A percentile compares a stretch with the other conserved stretches of the same genome.
These are phyloP conservation scores for Magnolia sinica DNA, from an alignment of 164 flowering plant species.

Conservation along the genomic window DNA sequence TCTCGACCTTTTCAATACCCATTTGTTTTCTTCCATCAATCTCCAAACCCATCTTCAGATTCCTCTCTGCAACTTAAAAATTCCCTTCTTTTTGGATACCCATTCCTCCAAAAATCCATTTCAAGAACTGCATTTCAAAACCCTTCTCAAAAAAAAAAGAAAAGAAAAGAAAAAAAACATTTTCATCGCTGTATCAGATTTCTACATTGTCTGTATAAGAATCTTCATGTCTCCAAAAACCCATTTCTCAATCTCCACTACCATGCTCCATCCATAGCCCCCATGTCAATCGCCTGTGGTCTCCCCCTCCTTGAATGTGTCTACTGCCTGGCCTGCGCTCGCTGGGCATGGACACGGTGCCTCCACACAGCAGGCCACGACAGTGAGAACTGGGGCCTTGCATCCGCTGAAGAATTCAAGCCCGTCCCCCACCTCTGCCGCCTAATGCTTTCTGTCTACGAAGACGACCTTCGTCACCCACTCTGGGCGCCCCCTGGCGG, in stretches of 20 bases:
- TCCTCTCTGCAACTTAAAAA: too few species aligned
- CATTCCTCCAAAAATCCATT: too few species aligned
- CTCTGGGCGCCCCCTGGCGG: constrained; percentile 90
- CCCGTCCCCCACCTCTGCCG: constrained; percentile 86
- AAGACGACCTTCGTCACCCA: constrained; percentile 73
- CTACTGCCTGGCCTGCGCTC: constrained; percentile 61
- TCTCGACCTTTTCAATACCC: neutral
- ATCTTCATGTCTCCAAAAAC: too few species aligned
- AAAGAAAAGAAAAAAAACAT: too few species aligned
- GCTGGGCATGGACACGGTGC: constrained; percentile 75
- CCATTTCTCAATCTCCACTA: constrained; percentile 27
- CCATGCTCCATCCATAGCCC: constrained; percentile 25
- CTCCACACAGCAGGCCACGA: constrained; percentile 66
- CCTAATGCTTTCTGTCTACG: constrained; percentile 70
- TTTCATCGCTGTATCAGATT: too few species aligned
- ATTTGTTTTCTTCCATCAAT: neutral
- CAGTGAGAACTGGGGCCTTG: constrained; percentile 89
- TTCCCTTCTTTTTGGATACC: too few species aligned
- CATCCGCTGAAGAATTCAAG: constrained; percentile 79
- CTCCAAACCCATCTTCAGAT: neutral
- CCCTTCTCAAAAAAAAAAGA: too few species aligned
- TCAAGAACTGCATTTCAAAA: too few species aligned
- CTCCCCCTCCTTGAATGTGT: constrained; percentile 64
- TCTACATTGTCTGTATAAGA: too few species aligned
- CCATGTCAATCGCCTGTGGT: constrained; percentile 57